Percentiles rank a stretch among this genome's conserved stretches.
phyloP scores from a whole-genome alignment of 2,329 filamentous ascomycete species.

The Xylariaceae sp. region DNA sequence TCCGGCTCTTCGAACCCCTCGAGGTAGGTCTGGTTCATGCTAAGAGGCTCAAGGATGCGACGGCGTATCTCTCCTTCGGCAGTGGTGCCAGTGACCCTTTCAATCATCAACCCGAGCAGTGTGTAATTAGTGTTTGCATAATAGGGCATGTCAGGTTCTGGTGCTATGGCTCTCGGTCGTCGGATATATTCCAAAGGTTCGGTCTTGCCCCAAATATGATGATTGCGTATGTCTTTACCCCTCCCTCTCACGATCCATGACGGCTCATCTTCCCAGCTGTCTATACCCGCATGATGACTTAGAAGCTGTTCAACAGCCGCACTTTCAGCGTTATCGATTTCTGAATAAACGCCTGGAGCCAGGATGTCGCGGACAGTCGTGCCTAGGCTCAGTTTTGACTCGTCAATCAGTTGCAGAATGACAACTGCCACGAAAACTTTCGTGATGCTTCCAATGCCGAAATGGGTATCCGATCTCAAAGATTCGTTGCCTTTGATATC shows the following conservation, averaged over 20 bases:
- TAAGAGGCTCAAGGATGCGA: background rate
- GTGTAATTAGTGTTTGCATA: background rate
- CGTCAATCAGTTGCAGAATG: background rate
- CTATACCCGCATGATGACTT: background rate
- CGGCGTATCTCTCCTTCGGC: background rate
- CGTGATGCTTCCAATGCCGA: background rate
- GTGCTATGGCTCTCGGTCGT: background rate
- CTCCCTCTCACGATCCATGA: background rate
- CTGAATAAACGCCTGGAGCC: background rate
- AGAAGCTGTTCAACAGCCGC: background rate
- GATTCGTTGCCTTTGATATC: background rate
- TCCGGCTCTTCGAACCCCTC: background rate
- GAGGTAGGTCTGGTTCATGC: background rate
- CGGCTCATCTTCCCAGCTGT: background rate
- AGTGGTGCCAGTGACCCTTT: background rate
- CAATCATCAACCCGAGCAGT: background rate
- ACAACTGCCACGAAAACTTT: background rate
- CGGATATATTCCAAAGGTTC: background rate
- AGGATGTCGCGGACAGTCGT: background rate
- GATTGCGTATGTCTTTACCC: background rate
- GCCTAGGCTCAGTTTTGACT: background rate
- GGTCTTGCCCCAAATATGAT: background rate
- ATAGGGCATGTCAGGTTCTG: background rate
- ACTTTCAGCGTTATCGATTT: background rate
- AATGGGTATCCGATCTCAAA: background rate